A percentile compares a stretch with the other conserved stretches of the same genome.
Evolutionary conservation across 2,329 filamentous ascomycete genomes (phyloP).

Genomic region (Dothideomycetes sp.): DNA sequence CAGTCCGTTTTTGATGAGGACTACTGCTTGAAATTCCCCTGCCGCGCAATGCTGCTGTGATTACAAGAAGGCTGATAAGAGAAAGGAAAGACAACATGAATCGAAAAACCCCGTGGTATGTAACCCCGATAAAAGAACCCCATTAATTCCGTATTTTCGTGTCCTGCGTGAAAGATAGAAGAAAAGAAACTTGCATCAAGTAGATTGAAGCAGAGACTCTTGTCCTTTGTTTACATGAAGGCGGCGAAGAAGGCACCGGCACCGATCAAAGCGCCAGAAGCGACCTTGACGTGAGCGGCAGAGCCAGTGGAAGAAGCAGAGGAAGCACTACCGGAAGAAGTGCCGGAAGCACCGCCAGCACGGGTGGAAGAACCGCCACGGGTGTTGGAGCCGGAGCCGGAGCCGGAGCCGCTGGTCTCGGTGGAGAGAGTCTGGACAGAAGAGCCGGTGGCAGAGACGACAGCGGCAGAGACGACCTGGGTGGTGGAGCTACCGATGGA

Average conservation of each 20-base stretch:
- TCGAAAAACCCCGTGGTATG: neutral
- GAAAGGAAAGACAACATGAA: neutral
- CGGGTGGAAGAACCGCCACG: conserved; percentile 8
- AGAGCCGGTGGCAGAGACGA: conserved; percentile 15
- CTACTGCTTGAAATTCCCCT: neutral
- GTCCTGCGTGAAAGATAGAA: neutral
- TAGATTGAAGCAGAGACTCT: neutral
- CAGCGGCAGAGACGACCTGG: conserved; percentile 22
- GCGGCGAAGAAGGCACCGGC: conserved; percentile 30
- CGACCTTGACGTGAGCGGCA: conserved; percentile 23
- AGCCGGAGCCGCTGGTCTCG: conserved; percentile 8
- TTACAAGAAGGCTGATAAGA: too few relatives aligned
- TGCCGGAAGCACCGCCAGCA: conserved; percentile 1
- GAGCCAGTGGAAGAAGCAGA: conserved; percentile 19
- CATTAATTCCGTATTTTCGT: neutral
- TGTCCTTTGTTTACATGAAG: conserved; percentile 25
- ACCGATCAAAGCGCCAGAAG: conserved; percentile 26
- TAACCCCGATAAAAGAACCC: neutral
- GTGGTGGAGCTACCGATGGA: conserved; percentile 25
- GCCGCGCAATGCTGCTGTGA: neutral
- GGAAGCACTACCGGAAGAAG: conserved; percentile 18
- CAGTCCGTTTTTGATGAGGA: neutral
- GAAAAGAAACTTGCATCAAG: neutral
- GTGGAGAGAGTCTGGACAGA: conserved; percentile 11
- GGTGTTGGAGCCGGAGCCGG: conserved; percentile 16